Base-by-base conservation (phyloP, 495 filamentous ascomycete species). In the Aspergillus incahuasiensis region DNA sequence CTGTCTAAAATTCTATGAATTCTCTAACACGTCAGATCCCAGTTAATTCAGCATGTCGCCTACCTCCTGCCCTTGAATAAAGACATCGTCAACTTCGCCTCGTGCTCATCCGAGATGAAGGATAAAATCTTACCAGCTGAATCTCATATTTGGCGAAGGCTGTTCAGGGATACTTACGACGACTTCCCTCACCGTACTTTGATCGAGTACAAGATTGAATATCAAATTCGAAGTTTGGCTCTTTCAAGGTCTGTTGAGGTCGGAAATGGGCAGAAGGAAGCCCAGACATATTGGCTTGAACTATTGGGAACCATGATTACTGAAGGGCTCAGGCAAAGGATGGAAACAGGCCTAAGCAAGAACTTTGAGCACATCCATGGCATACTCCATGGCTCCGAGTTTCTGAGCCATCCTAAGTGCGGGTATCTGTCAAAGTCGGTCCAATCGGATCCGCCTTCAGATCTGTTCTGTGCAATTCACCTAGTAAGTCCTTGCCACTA, bases 141-240 rank as follows among this genome's bases (percentile, higher is more conserved):
- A 2, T 69, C 69, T 0, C 28, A 52, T 0, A 56, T 75, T 25
- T 79, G 75, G 76, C 57, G 68, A 5, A 21, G 19, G 21, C 61
- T 67, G 0, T 79, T 74, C 54, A 25, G 34, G 15, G 62, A 66
- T 15, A 55, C 56, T 25, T 79, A 75, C 39, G 75, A 79, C 28
- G 62, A 54, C 7, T n/a, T n/a, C 7, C 15, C 25, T 1, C 55
- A 56, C 5, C 61, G 53, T 51, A 44, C 20, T 8, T 60, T 62
- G 2, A 12, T 24, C 1, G 65, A 74, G n/a, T 22, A 77, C 19
- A 65, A 60, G 41, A 41, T 51, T 0, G 63, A 71, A 21, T 78
- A 74, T 43, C 58, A 66, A 20, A 66, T 48, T 18, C 70, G 73
- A 1, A 44, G 61, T n/a, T 58, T 71, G 21, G 63, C 70, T 3